Evolutionary conservation across 2,329 filamentous ascomycete species (phyloP), one percentile per base, ranked within the genome.

Genomic region (Colletotrichum chlorophyti): DNA sequence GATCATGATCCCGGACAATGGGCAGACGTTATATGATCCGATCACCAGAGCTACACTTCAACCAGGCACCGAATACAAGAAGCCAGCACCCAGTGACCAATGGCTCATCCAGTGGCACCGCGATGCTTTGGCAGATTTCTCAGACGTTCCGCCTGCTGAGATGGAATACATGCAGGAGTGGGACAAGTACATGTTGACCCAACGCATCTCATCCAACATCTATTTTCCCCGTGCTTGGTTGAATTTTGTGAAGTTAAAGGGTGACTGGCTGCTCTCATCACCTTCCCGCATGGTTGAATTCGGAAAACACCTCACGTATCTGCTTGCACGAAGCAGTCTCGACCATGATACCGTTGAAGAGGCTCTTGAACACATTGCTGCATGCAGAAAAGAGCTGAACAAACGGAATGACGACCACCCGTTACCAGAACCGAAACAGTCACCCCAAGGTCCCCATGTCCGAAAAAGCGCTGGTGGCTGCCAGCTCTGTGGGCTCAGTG

Each of bases 61-160:
- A 27, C 75, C 82, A 1, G 82, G 81, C 3, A 74, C 79, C 2
- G 71, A 76, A 21, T 71, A 85, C 21, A 70, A 70, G 19, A 59
- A 60, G 40, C 78, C 79, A 3, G 74, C 74, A 17, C 68, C 72
- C 4, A 80, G 85, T 65, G 78, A 79, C 54, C 71, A 73, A 19
- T 86, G 84, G 84, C 74, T 85, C 7, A 75, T 84, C 26, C 82
- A 85, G 61, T 86, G 85, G 69, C 83, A 86, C 58, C 77, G 81
- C 7, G 82, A 86, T 54, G 80, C 79, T 50, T 79, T 86, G 51
- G 74, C 77, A 24, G 84, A 86, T 61, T 86, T 83, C 64, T 80
- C 78, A 8, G 83, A 86, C 62, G 76, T 86, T 23, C 79, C 79
- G 11, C 66, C 73, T 3, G 72, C 76, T 14, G 83, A 87, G 65